Evolutionary conservation across 768 basidiomycete species (phyloP).

Genomic region (Lentinula guzmanii): DNA sequence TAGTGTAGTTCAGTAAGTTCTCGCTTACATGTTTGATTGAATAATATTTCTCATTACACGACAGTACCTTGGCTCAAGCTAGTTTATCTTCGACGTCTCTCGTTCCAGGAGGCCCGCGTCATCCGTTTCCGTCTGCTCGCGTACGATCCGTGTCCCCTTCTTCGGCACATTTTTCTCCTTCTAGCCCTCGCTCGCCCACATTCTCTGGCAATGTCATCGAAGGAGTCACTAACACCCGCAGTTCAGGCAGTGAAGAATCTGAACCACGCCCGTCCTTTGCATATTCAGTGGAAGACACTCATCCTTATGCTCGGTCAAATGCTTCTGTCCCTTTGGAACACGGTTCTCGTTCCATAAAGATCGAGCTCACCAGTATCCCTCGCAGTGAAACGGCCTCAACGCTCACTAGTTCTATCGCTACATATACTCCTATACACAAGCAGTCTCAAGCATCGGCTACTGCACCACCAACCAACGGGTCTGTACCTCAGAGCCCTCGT

Average conservation of each 20-base stretch:
- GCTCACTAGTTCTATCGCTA: conserved; percentile 34
- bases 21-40: conserved; percentile 3
- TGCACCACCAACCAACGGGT: conserved; percentile 23
- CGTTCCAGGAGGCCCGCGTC: conserved; percentile 29
- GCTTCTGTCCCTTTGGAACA: conserved; percentile 53
- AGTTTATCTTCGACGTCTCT: conserved; percentile 54
- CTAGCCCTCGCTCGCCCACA: conserved; percentile 16
- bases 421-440: conserved; percentile 9
- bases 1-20: conserved; percentile 55
- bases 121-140: conserved; percentile 35
- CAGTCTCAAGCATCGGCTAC: conserved; percentile 9
- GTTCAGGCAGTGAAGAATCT: conserved; percentile 10
- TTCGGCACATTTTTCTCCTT: conserved; percentile 19
- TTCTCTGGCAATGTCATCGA: conserved; percentile 12
- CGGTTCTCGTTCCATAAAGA: conserved; percentile 23
- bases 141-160: conserved; percentile 26
- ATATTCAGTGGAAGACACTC: conserved; percentile 34
- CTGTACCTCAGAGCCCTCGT: conserved; percentile 30
- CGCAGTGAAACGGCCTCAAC: conserved; percentile 50
- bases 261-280: conserved; percentile 14
- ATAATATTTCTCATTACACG: conserved; percentile 2
- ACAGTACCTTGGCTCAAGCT: conserved; percentile 55
- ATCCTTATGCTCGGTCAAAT: conserved; percentile 67
- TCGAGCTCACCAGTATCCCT: conserved; percentile 23
- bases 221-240: conserved; percentile 9